Conservation (phyloP, 1,284 basidiomycete genomes). For the Cryptococcus floricola region DNA sequence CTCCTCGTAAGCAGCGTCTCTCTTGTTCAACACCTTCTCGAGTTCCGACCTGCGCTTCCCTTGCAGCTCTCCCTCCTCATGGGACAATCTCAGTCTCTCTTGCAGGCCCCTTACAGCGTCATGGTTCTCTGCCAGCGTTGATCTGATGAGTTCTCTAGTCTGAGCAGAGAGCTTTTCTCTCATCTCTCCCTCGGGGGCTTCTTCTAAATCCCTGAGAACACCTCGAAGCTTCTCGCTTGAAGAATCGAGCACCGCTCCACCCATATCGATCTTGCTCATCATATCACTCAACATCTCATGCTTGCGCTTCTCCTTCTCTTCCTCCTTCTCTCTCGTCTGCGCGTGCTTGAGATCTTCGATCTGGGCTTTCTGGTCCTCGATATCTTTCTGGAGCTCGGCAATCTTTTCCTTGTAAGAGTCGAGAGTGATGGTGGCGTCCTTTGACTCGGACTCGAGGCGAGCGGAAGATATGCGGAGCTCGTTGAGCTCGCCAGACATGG, state of each 20-base stretch:
- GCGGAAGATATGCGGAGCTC: constrained; percentile 89
- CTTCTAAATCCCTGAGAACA: constrained; percentile 39
- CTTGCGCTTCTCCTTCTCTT: constrained; percentile 98
- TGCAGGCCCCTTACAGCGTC: constrained; percentile 79
- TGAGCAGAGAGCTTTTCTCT: constrained; percentile 67
- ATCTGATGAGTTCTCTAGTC: constrained; percentile 61
- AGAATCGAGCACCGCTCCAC: constrained; percentile 28
- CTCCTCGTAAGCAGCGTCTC: constrained; percentile 95
- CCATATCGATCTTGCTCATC: constrained; percentile 97
- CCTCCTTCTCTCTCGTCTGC: constrained; percentile 80
- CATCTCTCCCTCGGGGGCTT: constrained; percentile 15
- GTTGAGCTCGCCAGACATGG: constrained; percentile 74
- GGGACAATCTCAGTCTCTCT: constrained; percentile 79
- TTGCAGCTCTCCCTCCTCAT: constrained; percentile 89
- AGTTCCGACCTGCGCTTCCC: constrained; percentile 79
- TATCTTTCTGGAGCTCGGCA: constrained; percentile 75
- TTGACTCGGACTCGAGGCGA: constrained; percentile 89
- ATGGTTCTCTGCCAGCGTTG: constrained; percentile 86
- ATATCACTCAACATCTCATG: constrained; percentile 99
- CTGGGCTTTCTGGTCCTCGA: constrained; percentile 83
- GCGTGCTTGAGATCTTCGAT: constrained; percentile 77
- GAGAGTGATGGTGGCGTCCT: constrained; percentile 89
- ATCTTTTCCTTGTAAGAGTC: constrained; percentile 97
- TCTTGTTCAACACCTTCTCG: constrained; percentile 69
- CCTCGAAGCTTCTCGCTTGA: constrained; percentile 41